Evolutionary conservation across 2,329 filamentous ascomycete genomes (phyloP).

Genomic region (Phoma herbarum): DNA sequence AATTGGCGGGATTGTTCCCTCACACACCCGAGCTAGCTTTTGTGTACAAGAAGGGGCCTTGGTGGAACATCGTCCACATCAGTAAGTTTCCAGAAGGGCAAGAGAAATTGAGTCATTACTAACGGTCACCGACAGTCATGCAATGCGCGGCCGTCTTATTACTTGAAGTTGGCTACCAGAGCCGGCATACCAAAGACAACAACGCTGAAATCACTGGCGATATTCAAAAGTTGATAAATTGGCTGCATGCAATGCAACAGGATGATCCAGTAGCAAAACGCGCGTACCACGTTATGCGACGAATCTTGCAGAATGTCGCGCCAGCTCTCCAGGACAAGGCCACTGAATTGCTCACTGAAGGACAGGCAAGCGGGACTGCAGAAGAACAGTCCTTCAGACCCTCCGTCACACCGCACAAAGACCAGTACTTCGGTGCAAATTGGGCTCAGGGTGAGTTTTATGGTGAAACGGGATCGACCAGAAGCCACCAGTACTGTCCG

Average conservation of each 20-base stretch:
- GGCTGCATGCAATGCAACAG: slow-evolving; percentile 44
- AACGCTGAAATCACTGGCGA: slow-evolving; percentile 36
- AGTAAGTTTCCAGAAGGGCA: slow-evolving; percentile 31
- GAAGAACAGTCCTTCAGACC: background rate
- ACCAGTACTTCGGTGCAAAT: background rate
- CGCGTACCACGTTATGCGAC: slow-evolving; percentile 36
- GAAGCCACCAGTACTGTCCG: background rate
- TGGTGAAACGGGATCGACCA: background rate
- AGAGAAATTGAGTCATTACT: no score
- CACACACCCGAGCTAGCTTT: slow-evolving; percentile 35
- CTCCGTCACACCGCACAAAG: background rate
- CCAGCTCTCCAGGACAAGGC: slow-evolving; percentile 26
- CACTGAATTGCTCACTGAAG: slow-evolving; percentile 23
- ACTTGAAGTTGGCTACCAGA: slow-evolving; percentile 48
- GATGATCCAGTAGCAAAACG: slow-evolving; percentile 43
- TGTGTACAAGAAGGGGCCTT: slow-evolving; percentile 47
- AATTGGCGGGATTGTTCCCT: slow-evolving; percentile 47
- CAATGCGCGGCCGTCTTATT: slow-evolving; percentile 51
- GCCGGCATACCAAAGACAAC: slow-evolving; percentile 37
- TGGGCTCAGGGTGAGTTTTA: background rate
- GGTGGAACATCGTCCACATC: slow-evolving; percentile 54
- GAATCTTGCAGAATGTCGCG: slow-evolving; percentile 27
- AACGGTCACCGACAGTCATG: no score
- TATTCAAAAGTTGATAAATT: slow-evolving; percentile 47
- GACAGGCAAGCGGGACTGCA: background rate